Percentiles rank a stretch among this genome's conserved stretches.
Evolutionary conservation across 208 protist genomes (phyloP).

Genomic region (Leishmania mexicana): DNA sequence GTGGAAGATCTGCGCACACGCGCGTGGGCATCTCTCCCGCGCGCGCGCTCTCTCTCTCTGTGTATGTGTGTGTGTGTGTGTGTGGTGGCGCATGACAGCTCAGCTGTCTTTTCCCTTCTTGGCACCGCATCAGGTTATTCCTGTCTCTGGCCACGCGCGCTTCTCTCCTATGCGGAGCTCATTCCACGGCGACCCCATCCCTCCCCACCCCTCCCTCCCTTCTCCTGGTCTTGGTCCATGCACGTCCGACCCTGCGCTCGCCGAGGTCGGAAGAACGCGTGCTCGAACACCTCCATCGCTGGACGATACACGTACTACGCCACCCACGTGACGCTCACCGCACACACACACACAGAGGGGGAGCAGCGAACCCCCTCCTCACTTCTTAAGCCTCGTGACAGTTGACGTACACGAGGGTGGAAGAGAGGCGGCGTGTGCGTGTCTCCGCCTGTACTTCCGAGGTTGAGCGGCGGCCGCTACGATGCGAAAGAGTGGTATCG

Average conservation of each 20-base stretch:
- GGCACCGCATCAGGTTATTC: no score
- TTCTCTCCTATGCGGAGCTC: background rate
- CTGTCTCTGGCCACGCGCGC: background rate
- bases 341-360: no score
- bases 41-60: background rate
- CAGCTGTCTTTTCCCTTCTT: background rate
- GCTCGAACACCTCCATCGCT: background rate
- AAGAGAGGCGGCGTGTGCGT: background rate
- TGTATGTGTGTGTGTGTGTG: slow-evolving; percentile 7
- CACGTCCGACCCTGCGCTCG: background rate
- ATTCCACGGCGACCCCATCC: background rate
- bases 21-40: background rate
- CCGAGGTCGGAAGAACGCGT: background rate
- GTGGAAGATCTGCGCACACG: no score
- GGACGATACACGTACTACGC: background rate
- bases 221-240: background rate
- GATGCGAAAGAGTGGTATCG: background rate
- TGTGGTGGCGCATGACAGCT: background rate
- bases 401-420: background rate
- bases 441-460: background rate
- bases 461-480: background rate
- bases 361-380: background rate
- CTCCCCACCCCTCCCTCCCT: background rate
- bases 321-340: background rate
- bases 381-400: background rate